phyloP scores from a whole-genome alignment of 768 basidiomycete genomes.

The Pholiota molesta region DNA sequence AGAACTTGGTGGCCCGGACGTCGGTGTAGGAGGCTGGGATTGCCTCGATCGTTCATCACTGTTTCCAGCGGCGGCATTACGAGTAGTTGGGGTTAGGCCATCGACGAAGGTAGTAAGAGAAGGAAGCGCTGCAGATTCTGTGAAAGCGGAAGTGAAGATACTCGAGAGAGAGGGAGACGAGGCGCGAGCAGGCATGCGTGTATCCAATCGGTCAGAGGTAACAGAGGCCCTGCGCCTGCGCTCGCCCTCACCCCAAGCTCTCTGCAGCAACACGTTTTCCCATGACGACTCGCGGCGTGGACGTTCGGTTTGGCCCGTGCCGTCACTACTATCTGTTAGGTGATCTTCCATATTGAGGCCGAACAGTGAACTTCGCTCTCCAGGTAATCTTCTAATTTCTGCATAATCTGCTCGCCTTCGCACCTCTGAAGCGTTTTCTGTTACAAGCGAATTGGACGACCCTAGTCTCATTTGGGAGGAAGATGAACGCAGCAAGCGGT shows the following conservation, averaged over 20 bases:
- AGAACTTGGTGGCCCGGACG: too few relatives aligned
- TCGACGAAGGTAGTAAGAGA: not conserved
- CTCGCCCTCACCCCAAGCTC: not conserved
- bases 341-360: not conserved
- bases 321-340: not conserved
- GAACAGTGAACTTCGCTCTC: not conserved
- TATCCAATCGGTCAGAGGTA: not conserved
- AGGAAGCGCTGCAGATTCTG: not conserved
- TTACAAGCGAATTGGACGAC: constrained; percentile 41
- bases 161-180: too few relatives aligned
- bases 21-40: not conserved
- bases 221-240: not conserved
- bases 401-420: constrained; percentile 40
- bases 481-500: constrained; percentile 7
- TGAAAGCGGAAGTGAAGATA: not conserved
- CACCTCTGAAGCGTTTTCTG: constrained; percentile 47
- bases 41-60: not conserved
- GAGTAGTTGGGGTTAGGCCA: not conserved
- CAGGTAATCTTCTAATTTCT: constrained; percentile 22
- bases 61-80: not conserved
- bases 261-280: not conserved
- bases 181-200: not conserved
- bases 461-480: constrained; percentile 10
- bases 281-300: not conserved
- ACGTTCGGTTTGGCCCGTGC: not conserved